Evolutionary conservation across 2,329 filamentous ascomycete species (phyloP), one percentile per base, ranked within the genome.

Genomic region (Hypomyces perniciosus): DNA sequence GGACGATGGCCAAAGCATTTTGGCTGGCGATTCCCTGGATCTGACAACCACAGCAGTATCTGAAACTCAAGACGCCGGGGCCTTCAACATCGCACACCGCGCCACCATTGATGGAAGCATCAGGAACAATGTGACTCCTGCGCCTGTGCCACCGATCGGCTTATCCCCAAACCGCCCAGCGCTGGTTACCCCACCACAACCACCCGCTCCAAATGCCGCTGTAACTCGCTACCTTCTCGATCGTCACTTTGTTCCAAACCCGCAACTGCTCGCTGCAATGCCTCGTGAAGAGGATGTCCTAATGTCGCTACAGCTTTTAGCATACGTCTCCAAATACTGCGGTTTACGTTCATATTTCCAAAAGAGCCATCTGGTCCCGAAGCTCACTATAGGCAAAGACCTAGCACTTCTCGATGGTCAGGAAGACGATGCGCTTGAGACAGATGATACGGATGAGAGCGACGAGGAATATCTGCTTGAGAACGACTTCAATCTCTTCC

Each of bases 301-400:
- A 56, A 96, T 99, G 92, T 96, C 93, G 5, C 78, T 99, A 35
- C 93, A 99, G 69, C 81, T 99, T 20, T 80, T 99, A 42, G 93
- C 93, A 12, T 99, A 99, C 66, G 92, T 99, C 51, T 96, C 91
- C 27, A 99, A 99, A 69, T 99, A 99, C 71, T 97, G 93, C 76
- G 95, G 95, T 61, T 80, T 99, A 30, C 84, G 93, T 13, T 86
- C 89, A 4, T 99, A 96, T 68, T 99, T 99, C 68, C 93, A 99
- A 65, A 81, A 87, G 67, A 95, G 91, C 37, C 93, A 99, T 63
- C 77, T 97, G 8, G 93, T 99, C 4, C 93, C 93, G 0, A 87
- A 85, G 56, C 83, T 99, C 46, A 91, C 91, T 67, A 92, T 99
- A 59, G 88, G 90, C 54, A 84, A 86, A 58, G 91, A 96, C 64